Base-by-base conservation (phyloP, 352 stramenopile genomes). In the Achlya hypogyna region DNA sequence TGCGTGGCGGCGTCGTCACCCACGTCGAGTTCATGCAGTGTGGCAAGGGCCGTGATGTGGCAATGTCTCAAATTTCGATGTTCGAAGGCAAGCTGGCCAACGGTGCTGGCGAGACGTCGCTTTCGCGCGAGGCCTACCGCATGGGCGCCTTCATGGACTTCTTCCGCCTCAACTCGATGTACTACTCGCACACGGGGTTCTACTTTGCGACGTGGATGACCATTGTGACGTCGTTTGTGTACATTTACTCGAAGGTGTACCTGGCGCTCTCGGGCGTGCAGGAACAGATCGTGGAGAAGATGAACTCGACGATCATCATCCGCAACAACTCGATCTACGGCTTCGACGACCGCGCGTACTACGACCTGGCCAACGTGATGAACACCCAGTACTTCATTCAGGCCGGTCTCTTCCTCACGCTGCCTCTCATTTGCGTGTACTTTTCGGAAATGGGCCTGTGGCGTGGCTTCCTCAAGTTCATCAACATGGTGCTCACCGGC, bases 61-160 rank as follows among this genome's bases (percentile, higher is more conserved):
- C 96, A 71, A 98, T 98, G 93, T 97, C 97, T 72, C 96, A 99
- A 73, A 91, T 98, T 53, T 97, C 97, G 73, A 91, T 98, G 82
- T 93, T 93, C 56, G 84, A 93, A 70, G 83, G 82, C 58, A 93
- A 93, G 72, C 71, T 93, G 35, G 84, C 82, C 0, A 93, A 93
- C 71, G 84, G 84, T 65, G 83, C 82, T 1, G 84, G 82, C 60
- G 84, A 93, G 65, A 91, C 84, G 22, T 89, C 78, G 42, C 64
- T 93, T 4, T 73, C 84, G 3, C 84, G 84, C 63, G 84, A 93
- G 60, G 83, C 83, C 20, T 84, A 93, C 53, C 84, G 84, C 45
- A 91, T 93, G 84, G 84, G 84, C 25, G 81, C 89, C 67, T 91
- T 91, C 58, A 74, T 93, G 70, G 84, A 93, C 56, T 93, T 93